A percentile compares a stretch with the other conserved stretches of the same genome.
phyloP scores from a whole-genome alignment of 148 eudicot genomes.

The Euryodendron excelsum region DNA sequence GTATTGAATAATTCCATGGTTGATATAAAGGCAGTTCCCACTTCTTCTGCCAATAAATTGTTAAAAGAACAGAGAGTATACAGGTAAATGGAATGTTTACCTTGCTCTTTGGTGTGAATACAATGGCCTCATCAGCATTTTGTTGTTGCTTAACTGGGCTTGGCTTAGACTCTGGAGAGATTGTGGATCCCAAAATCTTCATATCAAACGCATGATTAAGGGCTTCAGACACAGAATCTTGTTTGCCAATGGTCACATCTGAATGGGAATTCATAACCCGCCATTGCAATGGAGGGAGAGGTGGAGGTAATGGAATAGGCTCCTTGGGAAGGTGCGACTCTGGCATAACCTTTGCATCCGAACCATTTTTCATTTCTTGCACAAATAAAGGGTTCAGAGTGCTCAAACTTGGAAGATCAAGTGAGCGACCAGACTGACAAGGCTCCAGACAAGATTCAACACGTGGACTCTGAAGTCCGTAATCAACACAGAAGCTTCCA shows the following conservation, averaged over 20 bases:
- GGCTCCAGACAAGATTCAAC: slow-evolving; percentile 26
- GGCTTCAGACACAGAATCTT: slow-evolving; percentile 19
- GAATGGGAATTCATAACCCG: slow-evolving; percentile 41
- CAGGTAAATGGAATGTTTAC: slow-evolving; percentile 25
- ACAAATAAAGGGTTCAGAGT: slow-evolving; percentile 40
- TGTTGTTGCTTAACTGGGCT: slow-evolving; percentile 33
- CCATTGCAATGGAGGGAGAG: slow-evolving; percentile 92
- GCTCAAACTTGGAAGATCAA: slow-evolving; percentile 53
- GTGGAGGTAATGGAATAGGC: slow-evolving; percentile 59
- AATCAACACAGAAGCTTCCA: slow-evolving; percentile 15
- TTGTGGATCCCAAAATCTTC: slow-evolving; percentile 29
- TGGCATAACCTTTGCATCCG: slow-evolving; percentile 21
- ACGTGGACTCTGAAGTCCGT: slow-evolving; percentile 21
- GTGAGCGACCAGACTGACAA: slow-evolving; percentile 27
- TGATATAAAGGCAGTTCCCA: neutral
- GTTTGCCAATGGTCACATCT: slow-evolving; percentile 32
- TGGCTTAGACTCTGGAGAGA: slow-evolving; percentile 36
- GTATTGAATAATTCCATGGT: neutral
- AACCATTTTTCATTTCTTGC: slow-evolving; percentile 32
- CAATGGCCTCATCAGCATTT: slow-evolving; percentile 25
- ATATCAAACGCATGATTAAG: slow-evolving; percentile 29
- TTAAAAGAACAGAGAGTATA: neutral
- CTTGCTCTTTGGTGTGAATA: slow-evolving; percentile 32
- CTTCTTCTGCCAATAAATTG: neutral
- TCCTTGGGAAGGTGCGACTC: slow-evolving; percentile 35